Base-by-base conservation (phyloP, 2,329 filamentous ascomycete genomes). In the Alternaria incomplexa region DNA sequence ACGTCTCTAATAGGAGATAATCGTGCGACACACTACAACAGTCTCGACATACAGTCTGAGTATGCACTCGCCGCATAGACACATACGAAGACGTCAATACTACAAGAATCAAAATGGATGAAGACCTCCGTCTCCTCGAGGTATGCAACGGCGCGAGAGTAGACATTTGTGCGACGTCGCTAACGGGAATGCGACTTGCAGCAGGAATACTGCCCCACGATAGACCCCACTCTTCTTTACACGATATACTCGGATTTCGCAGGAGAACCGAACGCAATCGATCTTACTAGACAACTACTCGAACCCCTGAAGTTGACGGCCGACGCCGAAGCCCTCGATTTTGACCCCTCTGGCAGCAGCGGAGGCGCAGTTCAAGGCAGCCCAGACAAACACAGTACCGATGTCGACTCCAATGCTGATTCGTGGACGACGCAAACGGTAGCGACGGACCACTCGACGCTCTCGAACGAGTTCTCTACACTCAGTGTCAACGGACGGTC, bases 161-260 rank as follows among this genome's bases (percentile, higher is more conserved):
- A 30, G 30, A 28, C 22, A 17, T 58, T 69, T 28, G 61, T 55
- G 60, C 64, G 40, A 55, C 45, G 44, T 65, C 15, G 54, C 68
- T 73, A 53, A 70, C 56, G n/a, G 26, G 3, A 12, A 56, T 46
- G 51, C 51, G 44, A 62, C 26, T 12, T 30, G 48, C 44, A 94
- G 89, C 85, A 89, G 64, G 88, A 90, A 67, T 95, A 93, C 74
- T 90, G 89, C 75, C 87, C 91, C 23, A 86, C 90, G 17, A 80
- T 97, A 44, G 94, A 97, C 69, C 88, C 93, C 67, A 87, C 92
- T 0, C 85, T 95, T 12, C 87, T 97, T 62, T 86, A 90, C 57
- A 90, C 93, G 5, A 91, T 97, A 53, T 83, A 89, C 6, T 87
- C 83, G 56, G 95, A 98, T 73, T 92, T 89, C 78, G 87, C 93